Evolutionary conservation across 768 basidiomycete species (phyloP).

Genomic region (Serendipita sp.): DNA sequence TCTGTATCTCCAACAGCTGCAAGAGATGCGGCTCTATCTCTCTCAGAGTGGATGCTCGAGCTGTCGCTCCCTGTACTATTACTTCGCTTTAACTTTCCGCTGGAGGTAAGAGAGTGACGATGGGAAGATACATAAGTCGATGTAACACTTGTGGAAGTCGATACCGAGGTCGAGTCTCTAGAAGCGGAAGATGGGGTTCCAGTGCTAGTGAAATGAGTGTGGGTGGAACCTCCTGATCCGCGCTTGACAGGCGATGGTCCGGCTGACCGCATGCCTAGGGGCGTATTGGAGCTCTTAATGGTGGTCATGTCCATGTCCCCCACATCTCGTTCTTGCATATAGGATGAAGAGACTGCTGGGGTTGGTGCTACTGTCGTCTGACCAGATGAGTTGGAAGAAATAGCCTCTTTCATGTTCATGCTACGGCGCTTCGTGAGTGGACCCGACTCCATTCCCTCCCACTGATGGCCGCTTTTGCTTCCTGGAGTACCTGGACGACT

Average conservation of each 20-base stretch:
- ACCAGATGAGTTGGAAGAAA: slow-evolving; percentile 10
- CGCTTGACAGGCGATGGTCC: slow-evolving; percentile 37
- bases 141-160: slow-evolving; percentile 58
- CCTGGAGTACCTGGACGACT: slow-evolving; percentile 65
- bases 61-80: slow-evolving; percentile 81
- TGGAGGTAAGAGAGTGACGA: slow-evolving; percentile 36
- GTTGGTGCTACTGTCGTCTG: slow-evolving; percentile 5
- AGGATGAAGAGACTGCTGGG: not conserved
- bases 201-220: slow-evolving; percentile 30
- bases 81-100: slow-evolving; percentile 39
- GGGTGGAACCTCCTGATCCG: slow-evolving; percentile 78
- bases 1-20: slow-evolving; percentile 40
- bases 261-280: slow-evolving; percentile 8
- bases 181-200: slow-evolving; percentile 60
- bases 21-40: slow-evolving; percentile 50
- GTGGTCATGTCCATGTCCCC: not conserved
- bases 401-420: slow-evolving; percentile 10
- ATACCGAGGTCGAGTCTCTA: slow-evolving; percentile 72
- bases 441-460: slow-evolving; percentile 47
- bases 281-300: not conserved
- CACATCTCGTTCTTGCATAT: not conserved
- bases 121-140: slow-evolving; percentile 58
- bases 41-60: slow-evolving; percentile 56
- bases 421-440: slow-evolving; percentile 12
- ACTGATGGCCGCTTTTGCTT: slow-evolving; percentile 36